Base-by-base conservation (phyloP, 2,329 filamentous ascomycete genomes). In the Penicillium sp. region DNA sequence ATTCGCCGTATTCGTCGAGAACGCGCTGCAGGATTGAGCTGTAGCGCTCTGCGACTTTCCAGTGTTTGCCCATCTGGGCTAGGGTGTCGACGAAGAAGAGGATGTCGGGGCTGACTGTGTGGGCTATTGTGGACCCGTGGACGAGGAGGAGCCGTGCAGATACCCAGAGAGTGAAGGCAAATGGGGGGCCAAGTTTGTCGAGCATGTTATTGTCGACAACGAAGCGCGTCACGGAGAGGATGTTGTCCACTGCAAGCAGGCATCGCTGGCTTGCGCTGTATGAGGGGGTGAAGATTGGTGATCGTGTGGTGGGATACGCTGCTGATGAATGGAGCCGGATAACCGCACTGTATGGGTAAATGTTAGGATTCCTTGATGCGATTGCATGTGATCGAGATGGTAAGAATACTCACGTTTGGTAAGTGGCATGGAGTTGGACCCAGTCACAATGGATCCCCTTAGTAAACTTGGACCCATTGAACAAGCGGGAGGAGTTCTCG, bases 131-230 rank as follows among this genome's bases (percentile, higher is more conserved):
- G 7, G 87, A 93, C 24, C 88, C 88, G 66, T 95, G 89, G 3
- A 96, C 90, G 9, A 95, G 82, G 5, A 95, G 75, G 3, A 95
- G 77, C 3, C 90, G 84, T 6, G 90, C 88, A 3, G 87, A 88
- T 15, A 95, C 90, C 90, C 90, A 95, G 2, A 95, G 75, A 0
- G 87, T 89, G 64, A 95, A 96, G 3, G 89, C 89, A 65, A 95
- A 95, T 0, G 88, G 89, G 0, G 89, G 89, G 0, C 90, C 90
- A 13, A 95, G 80, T 65, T 89, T 89, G 43, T 82, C 77, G 19
- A 95, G 75, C 65, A 95, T 79, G 45, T 78, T 78, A 59, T 88
- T 85, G 52, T 81, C 81, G 26, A 86, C 79, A 12, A 94, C 88
- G 61, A 88, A 89, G 53, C 86, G 83, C 53, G 84, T 85, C 1